A percentile compares a stretch with the other conserved stretches of the same genome.
Evolutionary conservation across 345 rosid genomes (phyloP).

Genomic region (Citropsis articulata): DNA sequence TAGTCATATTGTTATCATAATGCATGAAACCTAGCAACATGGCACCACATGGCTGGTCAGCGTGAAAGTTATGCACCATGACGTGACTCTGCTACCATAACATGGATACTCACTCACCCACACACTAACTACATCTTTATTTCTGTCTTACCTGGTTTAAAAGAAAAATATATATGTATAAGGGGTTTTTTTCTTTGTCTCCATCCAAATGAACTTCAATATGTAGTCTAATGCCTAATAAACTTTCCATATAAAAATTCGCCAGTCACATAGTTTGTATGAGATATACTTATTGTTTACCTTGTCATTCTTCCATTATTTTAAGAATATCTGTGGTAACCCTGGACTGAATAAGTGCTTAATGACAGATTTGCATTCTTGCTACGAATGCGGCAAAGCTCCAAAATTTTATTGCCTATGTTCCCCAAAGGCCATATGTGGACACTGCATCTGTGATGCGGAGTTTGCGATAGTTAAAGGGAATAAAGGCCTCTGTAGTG

Average conservation of each 20-base stretch:
- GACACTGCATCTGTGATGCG: conserved; percentile 31
- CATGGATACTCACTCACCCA: not conserved
- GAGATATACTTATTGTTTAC: not conserved
- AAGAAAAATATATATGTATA: not conserved
- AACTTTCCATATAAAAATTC: not conserved
- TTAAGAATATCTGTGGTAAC: conserved; percentile 1
- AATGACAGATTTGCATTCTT: conserved; percentile 51
- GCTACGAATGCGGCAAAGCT: conserved; percentile 36
- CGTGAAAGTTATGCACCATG: not conserved
- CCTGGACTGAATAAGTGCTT: not conserved
- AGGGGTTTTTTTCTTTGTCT: not conserved
- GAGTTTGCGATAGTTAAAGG: conserved; percentile 29
- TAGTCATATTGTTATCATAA: not conserved
- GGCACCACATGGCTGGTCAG: not conserved
- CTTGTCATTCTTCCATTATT: not conserved
- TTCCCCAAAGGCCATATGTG: conserved; percentile 50
- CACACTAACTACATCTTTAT: not conserved
- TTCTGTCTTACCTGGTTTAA: not conserved
- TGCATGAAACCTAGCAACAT: not conserved
- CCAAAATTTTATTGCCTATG: conserved; percentile 50
- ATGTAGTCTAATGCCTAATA: not conserved
- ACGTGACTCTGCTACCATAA: not conserved
- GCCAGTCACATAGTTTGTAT: not conserved
- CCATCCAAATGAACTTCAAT: not conserved
- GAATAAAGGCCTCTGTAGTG: conserved; percentile 37